These are phyloP conservation scores for Rosa rugosa DNA, from an alignment of 306 rosid species.

Conservation along the genomic window DNA sequence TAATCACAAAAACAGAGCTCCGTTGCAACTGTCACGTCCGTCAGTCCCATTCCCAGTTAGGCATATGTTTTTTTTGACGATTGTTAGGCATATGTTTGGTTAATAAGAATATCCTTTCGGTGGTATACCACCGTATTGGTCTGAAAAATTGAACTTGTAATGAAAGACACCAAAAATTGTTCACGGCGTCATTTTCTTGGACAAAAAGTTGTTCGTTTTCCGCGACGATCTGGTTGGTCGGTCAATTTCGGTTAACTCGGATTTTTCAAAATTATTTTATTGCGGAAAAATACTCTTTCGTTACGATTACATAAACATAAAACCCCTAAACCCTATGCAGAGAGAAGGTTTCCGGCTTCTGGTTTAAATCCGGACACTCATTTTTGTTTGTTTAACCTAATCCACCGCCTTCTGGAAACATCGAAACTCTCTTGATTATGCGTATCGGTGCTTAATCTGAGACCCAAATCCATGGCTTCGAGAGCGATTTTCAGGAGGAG, in stretches of 20 bases:
- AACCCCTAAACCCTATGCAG: neutral
- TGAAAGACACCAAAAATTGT: neutral
- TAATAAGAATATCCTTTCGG: neutral
- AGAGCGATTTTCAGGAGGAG: slow-evolving; percentile 59
- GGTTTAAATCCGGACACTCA: neutral
- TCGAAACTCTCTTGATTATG: neutral
- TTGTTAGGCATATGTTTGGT: neutral
- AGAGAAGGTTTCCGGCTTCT: neutral
- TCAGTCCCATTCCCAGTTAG: neutral
- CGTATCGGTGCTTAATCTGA: neutral
- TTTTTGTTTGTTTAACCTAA: too few species aligned
- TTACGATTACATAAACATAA: neutral
- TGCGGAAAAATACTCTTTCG: neutral
- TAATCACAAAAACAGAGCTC: neutral
- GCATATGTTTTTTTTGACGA: too few species aligned
- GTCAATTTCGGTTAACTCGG: neutral
- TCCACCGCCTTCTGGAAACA: neutral
- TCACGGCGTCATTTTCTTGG: slow-evolving; percentile 7
- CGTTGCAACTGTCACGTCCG: neutral
- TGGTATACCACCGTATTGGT: neutral
- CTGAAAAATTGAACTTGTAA: neutral
- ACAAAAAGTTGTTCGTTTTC: neutral
- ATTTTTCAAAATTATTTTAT: neutral
- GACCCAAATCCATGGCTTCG: slow-evolving; percentile 48
- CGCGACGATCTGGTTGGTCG: slow-evolving; percentile 2